Conservation (phyloP, 208 protist genomes). For the Leishmania major region DNA sequence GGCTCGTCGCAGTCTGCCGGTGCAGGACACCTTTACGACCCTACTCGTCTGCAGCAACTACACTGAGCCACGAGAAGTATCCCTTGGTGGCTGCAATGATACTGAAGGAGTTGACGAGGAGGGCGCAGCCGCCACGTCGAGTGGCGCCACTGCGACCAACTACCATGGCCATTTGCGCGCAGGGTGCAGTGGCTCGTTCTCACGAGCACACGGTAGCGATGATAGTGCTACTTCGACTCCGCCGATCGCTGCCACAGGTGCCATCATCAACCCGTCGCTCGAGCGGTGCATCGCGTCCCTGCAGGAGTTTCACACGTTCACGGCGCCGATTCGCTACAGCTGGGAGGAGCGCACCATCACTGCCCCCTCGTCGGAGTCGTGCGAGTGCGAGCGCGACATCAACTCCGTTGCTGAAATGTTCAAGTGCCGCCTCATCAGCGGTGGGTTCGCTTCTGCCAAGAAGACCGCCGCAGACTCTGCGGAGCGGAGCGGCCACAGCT, state of each 20-base stretch:
- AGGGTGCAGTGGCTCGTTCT: neutral
- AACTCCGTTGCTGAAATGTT: slow-evolving; percentile 64
- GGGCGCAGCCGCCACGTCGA: neutral
- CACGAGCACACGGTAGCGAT: neutral
- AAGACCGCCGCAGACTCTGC: neutral
- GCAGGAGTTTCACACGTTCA: slow-evolving; percentile 61
- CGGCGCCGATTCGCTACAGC: slow-evolving; percentile 45
- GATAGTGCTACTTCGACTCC: neutral
- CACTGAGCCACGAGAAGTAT: slow-evolving; percentile 35
- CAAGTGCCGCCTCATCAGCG: slow-evolving; percentile 19
- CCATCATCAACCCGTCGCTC: slow-evolving; percentile 52
- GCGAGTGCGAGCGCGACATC: slow-evolving; percentile 70
- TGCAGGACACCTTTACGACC: slow-evolving; percentile 67
- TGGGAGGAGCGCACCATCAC: slow-evolving; percentile 61
- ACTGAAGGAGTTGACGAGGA: neutral
- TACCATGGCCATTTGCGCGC: neutral
- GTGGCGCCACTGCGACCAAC: neutral
- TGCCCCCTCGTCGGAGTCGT: slow-evolving; percentile 28
- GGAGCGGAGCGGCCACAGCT: neutral
- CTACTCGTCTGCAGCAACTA: slow-evolving; percentile 43
- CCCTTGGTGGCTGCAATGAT: slow-evolving; percentile 4
- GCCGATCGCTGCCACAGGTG: slow-evolving; percentile 34
- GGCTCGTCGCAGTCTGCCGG: slow-evolving; percentile 44
- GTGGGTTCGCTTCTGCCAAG: neutral
- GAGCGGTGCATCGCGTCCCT: slow-evolving; percentile 47